phyloP scores from a whole-genome alignment of 2,329 filamentous ascomycete species.

The Coccinonectria pachysandricola region DNA sequence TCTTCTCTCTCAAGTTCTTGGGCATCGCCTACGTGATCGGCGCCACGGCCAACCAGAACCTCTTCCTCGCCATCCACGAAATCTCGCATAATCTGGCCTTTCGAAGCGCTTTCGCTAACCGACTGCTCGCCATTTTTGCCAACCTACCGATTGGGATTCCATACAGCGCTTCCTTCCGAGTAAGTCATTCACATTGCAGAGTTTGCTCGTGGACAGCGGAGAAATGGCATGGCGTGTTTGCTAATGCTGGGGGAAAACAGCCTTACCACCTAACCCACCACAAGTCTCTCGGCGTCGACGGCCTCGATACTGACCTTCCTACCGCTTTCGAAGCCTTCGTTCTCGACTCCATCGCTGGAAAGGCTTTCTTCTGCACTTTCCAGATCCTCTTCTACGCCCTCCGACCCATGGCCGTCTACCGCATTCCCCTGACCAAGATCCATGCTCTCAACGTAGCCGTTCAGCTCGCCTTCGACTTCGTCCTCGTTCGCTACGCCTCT shows the following conservation, averaged over 20 bases:
- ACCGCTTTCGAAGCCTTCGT: constrained; percentile 85
- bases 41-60: constrained; percentile 94
- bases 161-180: constrained; percentile 90
- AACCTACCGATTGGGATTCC: constrained; percentile 94
- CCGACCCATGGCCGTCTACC: constrained; percentile 89
- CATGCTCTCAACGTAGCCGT: constrained; percentile 72
- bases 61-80: constrained; percentile 97
- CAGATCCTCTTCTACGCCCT: constrained; percentile 98
- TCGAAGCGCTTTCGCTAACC: constrained; percentile 66
- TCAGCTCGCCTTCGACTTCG: constrained; percentile 69
- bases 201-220: no score
- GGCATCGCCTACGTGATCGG: constrained; percentile 82
- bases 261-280: constrained; percentile 98
- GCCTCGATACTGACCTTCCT: constrained; percentile 90
- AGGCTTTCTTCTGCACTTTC: constrained; percentile 98
- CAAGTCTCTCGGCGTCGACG: constrained; percentile 94
- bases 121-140: constrained; percentile 81
- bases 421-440: constrained; percentile 74
- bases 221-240: no score
- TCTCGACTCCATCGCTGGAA: constrained; percentile 88
- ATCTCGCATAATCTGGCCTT: constrained; percentile 98
- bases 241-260: no score
- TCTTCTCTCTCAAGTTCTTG: constrained; percentile 79
- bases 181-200: constrained; percentile 35
- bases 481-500: constrained; percentile 52